Evolutionary conservation across 148 eudicot genomes (phyloP), one percentile per base, ranked within the genome.

Genomic region (Persicaria tinctoria): DNA sequence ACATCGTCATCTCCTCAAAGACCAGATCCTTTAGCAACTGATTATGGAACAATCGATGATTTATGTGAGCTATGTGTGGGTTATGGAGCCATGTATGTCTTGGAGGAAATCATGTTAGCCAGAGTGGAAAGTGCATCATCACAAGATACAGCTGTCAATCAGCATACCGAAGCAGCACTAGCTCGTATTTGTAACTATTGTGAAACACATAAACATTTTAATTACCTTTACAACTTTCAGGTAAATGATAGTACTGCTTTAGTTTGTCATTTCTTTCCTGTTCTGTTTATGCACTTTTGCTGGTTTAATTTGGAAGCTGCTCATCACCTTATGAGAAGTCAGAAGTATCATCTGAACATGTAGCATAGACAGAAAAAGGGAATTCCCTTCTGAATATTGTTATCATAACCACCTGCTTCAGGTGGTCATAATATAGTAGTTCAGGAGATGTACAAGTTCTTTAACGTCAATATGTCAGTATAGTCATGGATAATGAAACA

Each of bases 1-100:
- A 86, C 93, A 74, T 86, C 99, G 73, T 89, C 92, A 62, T 86
- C 97, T 73, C 96, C 97, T 59, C 99, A 95, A 78, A 86, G 96
- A 78, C 85, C 89, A 49, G 99, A 95, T 81, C 83, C 86, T 49
- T 75, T 92, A 69, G 89, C 86, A 56, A 90, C 97, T 79, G 97
- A 95, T 82, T 95, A 89, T 87, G 98, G 98, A 60, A 92, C 91
- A 70, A 81, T 95, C 77, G 99, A 95, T 74, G 89, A 81, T 77
- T 79, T 95, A 45, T 95, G 97, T 55, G 99, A 89, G 74, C 79
- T 90, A 76, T 89, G 97, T 76, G 77, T 92, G 46, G 89, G 89
- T 70, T 90, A 90, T 81, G 97, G 96, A 75, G 90, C 92, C 68
- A 83, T 92, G 88, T 80, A 93, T 79, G 90, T 92, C 73, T 74